A percentile compares a stretch with the other conserved stretches of the same genome.
Conservation (phyloP, 306 rosid species). For the Geum urbanum region DNA sequence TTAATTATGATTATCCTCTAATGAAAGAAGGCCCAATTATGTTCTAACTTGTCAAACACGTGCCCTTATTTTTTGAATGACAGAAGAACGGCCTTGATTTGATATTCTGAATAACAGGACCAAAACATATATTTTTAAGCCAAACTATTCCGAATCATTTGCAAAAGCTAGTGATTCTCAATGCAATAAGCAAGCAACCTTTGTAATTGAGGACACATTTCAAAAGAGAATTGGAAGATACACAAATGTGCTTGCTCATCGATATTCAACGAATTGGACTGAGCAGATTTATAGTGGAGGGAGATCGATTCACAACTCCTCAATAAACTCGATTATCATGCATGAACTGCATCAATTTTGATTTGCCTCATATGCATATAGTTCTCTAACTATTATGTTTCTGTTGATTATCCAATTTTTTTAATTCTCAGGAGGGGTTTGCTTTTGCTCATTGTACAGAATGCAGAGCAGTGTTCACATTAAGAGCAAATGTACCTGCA, state of each 20-base stretch:
- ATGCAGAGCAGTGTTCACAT: constrained; percentile 80
- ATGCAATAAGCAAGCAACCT: neutral
- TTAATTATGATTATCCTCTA: neutral
- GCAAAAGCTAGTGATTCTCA: constrained; percentile 6
- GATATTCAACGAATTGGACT: too few relatives aligned
- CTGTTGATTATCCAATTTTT: constrained; percentile 23
- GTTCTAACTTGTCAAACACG: neutral
- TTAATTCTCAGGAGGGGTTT: constrained; percentile 75
- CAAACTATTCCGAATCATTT: constrained; percentile 1
- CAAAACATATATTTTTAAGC: neutral
- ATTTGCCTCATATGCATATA: neutral
- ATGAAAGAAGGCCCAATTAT: neutral
- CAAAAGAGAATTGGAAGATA: neutral
- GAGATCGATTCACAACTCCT: too few relatives aligned
- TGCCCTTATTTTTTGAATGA: neutral
- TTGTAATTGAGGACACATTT: neutral
- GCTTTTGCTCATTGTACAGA: constrained; percentile 99
- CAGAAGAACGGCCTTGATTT: neutral
- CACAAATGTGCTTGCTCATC: neutral
- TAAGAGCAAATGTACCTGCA: constrained; percentile 88
- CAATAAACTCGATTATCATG: too few relatives aligned
- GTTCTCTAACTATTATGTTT: constrained; percentile 6
- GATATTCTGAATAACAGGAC: neutral
- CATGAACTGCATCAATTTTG: neutral
- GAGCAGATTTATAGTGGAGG: too few relatives aligned